Evolutionary conservation across 2,329 filamentous ascomycete genomes (phyloP).

Genomic region (Aspergillus terreus): DNA sequence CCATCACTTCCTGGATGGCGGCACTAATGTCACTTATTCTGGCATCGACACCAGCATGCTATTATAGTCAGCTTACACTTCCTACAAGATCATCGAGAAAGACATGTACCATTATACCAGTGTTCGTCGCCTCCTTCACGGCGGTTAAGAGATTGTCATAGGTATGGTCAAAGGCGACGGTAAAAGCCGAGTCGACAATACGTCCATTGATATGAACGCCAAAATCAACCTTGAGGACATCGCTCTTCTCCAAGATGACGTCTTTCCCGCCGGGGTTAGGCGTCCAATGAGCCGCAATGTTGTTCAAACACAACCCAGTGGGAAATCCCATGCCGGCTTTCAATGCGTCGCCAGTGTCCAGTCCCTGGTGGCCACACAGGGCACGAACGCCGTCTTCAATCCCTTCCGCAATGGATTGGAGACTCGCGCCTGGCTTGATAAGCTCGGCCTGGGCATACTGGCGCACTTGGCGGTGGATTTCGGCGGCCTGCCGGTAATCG

Average conservation of each 20-base stretch:
- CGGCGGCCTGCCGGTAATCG: constrained; percentile 56
- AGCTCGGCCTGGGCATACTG: constrained; percentile 44
- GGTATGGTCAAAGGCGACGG: constrained; percentile 68
- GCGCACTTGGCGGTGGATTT: constrained; percentile 55
- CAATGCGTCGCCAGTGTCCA: constrained; percentile 50
- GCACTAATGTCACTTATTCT: constrained; percentile 54
- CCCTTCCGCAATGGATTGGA: constrained; percentile 49
- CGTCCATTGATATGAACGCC: constrained; percentile 76
- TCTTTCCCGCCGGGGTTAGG: constrained; percentile 62
- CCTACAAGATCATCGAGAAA: too few relatives aligned
- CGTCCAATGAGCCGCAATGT: constrained; percentile 54
- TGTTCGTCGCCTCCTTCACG: constrained; percentile 49
- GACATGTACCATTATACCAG: constrained; percentile 45
- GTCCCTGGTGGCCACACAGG: constrained; percentile 48
- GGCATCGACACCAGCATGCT: constrained; percentile 54
- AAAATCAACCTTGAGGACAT: constrained; percentile 81
- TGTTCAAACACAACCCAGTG: constrained; percentile 52
- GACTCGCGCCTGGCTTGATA: constrained; percentile 49
- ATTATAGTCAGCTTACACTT: constrained; percentile 5
- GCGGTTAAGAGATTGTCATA: constrained; percentile 72
- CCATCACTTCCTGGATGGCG: constrained; percentile 60
- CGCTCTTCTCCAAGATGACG: constrained; percentile 64
- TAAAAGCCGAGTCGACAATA: constrained; percentile 80
- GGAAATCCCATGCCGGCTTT: constrained; percentile 55
- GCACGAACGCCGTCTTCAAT: constrained; percentile 55